These are phyloP conservation scores for Saccharomycopsis schoenii DNA, from an alignment of 805 yeast species.

Conservation along the genomic window DNA sequence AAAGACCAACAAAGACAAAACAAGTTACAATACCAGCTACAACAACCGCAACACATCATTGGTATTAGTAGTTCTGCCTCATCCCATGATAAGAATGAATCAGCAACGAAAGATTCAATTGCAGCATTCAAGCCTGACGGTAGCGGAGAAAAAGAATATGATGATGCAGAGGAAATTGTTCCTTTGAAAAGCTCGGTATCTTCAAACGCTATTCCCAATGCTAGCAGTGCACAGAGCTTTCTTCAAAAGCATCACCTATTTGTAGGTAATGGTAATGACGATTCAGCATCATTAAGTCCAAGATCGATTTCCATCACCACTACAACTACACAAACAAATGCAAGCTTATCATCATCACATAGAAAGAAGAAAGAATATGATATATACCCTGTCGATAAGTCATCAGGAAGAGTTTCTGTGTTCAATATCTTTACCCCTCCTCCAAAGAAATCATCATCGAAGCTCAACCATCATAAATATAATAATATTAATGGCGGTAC, in stretches of 20 bases:
- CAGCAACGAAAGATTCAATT: not conserved
- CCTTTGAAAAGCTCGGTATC: not conserved
- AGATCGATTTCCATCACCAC: not conserved
- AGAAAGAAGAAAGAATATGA: not conserved
- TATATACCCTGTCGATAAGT: not conserved
- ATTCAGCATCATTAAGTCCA: not conserved
- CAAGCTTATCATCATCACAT: not conserved
- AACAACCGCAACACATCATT: not conserved
- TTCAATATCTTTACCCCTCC: not conserved
- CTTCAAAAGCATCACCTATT: not conserved
- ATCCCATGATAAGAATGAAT: not conserved
- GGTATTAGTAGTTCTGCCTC: not conserved
- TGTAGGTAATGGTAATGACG: not conserved
- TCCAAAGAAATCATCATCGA: not conserved
- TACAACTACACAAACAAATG: not conserved
- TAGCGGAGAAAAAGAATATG: not conserved
- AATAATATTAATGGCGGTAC: not conserved
- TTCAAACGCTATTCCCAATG: not conserved
- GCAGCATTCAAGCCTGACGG: not conserved
- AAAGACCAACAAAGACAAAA: not conserved
- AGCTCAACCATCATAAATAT: not conserved
- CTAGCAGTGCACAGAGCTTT: not conserved
- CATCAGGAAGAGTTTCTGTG: not conserved
- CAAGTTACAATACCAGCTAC: not conserved
- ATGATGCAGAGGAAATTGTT: not conserved